These are phyloP conservation scores for Protea cynaroides DNA, from an alignment of 164 flowering plant genomes.

Conservation along the genomic window DNA sequence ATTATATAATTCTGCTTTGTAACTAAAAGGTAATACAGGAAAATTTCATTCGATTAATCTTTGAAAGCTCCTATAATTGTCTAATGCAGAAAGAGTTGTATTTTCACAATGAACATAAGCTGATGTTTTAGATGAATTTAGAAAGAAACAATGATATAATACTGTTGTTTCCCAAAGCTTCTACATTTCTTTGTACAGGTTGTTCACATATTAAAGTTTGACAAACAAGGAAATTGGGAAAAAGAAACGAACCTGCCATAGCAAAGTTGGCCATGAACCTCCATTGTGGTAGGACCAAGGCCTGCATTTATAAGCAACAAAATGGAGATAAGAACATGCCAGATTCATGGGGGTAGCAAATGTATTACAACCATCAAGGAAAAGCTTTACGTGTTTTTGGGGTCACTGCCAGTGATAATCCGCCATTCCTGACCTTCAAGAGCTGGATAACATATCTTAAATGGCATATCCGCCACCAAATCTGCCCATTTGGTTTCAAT, in stretches of 20 bases:
- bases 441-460: slow-evolving; percentile 88
- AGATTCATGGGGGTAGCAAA: not conserved
- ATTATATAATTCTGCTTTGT: too few relatives aligned
- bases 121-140: not conserved
- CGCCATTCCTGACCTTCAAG: slow-evolving; percentile 86
- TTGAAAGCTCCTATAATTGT: too few relatives aligned
- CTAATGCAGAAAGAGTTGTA: too few relatives aligned
- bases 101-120: not conserved
- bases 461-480: slow-evolving; percentile 77
- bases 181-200: not conserved
- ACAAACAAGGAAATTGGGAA: not conserved
- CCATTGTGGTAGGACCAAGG: slow-evolving; percentile 98
- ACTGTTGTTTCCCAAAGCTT: not conserved
- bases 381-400: slow-evolving; percentile 74
- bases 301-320: slow-evolving; percentile 37
- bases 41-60: too few relatives aligned
- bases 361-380: slow-evolving; percentile 8
- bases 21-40: too few relatives aligned
- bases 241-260: slow-evolving; percentile 70
- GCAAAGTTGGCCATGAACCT: slow-evolving; percentile 95
- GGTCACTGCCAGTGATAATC: slow-evolving; percentile 86
- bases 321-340: not conserved
- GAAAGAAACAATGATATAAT: not conserved
- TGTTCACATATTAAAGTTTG: not conserved
- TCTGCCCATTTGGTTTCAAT: slow-evolving; percentile 81